These are phyloP conservation scores for Xylaria arbuscula DNA, from an alignment of 2,329 filamentous ascomycete species.

Conservation along the genomic window DNA sequence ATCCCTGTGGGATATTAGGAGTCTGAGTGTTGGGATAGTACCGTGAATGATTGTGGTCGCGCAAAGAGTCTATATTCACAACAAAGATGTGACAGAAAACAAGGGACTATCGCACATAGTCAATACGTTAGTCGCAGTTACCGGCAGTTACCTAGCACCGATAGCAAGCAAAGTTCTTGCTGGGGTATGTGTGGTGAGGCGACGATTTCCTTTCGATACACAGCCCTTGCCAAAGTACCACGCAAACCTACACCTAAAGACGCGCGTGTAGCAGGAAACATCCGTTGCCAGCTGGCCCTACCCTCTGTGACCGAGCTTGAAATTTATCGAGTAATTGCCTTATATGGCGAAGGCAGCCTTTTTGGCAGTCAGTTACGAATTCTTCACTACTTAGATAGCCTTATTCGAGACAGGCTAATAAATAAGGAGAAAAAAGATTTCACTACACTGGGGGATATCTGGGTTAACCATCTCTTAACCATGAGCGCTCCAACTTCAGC, in stretches of 20 bases:
- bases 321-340: no score
- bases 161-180: neutral
- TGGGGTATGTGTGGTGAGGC: neutral
- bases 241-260: neutral
- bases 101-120: neutral
- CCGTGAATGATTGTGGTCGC: neutral
- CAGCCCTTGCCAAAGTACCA: neutral
- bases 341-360: no score
- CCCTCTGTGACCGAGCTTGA: no score
- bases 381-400: no score
- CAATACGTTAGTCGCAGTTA: neutral
- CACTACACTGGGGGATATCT: no score
- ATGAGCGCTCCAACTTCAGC: no score
- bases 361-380: no score
- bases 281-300: neutral
- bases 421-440: no score
- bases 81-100: neutral
- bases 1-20: neutral
- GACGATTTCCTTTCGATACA: neutral
- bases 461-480: no score
- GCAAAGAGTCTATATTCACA: neutral
- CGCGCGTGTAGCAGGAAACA: neutral
- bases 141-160: neutral
- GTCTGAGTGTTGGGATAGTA: neutral
- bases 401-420: no score